Evolutionary conservation across 2,329 filamentous ascomycete genomes (phyloP), one percentile per base, ranked within the genome.

Genomic region (Ilyonectria robusta): DNA sequence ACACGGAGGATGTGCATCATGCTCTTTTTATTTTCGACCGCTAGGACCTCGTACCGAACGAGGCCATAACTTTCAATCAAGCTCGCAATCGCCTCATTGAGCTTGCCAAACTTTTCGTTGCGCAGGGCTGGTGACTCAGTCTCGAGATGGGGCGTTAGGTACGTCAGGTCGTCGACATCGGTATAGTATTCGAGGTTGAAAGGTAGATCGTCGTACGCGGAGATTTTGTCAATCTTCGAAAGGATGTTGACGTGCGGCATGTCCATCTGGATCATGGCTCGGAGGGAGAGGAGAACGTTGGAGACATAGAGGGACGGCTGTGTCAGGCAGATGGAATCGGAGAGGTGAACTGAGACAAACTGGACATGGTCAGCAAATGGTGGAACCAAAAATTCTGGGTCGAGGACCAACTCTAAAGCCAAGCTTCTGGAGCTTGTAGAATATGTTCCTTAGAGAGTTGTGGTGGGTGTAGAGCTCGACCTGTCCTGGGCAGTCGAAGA

Each of bases 161-260:
- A 94, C 23, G 89, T 89, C 4, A 99, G 88, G 76, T 98, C 94
- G 81, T 99, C 95, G 8, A 98, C 95, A 80, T 99, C 95, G 68
- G 96, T 98, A 80, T 98, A 99, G 81, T 92, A 99, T 72, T 98
- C 95, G 66, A 99, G 90, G 76, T 97, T 97, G 85, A 99, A 98
- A 0, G 95, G 94, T 0, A 99, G 86, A 29, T 93, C 89, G 53
- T 94, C 92, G 77, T 97, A 98, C 59, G 92, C 90, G 40, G 91
- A 85, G 60, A 99, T 86, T 78, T 98, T 98, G 82, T 99, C 96
- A 82, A 99, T 97, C 83, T 99, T 99, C 65, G 95, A 98, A 29
- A 99, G 88, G 69, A 99, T 93, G 77, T 99, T 99, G 72, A 99
- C 86, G 78, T 98, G 94, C 1, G 96, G 94, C 68, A 98, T 92